phyloP scores from a whole-genome alignment of 441 rosid genomes.

The Jatropha podagrica region DNA sequence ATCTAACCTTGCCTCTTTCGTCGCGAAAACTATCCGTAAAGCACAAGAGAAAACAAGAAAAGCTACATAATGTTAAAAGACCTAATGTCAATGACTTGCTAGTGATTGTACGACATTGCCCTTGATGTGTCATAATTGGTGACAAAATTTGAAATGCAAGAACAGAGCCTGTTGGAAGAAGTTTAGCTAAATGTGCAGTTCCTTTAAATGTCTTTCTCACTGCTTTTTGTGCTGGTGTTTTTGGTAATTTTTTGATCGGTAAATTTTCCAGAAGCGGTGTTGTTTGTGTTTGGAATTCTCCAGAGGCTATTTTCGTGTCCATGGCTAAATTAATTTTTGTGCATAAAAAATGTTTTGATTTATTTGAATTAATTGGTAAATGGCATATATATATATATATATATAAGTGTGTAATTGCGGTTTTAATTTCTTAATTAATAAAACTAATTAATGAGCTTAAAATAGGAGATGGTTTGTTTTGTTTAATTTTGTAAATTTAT shows the following conservation, averaged over 20 bases:
- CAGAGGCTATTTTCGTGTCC: slow-evolving; percentile 16
- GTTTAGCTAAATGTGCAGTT: slow-evolving; percentile 49
- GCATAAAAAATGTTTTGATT: background rate
- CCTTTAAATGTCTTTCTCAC: slow-evolving; percentile 61
- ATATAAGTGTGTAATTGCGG: background rate
- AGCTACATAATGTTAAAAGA: slow-evolving; percentile 33
- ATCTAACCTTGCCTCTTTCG: slow-evolving; percentile 50
- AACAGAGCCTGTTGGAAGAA: slow-evolving; percentile 65
- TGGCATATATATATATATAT: background rate
- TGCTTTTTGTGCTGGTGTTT: slow-evolving; percentile 48
- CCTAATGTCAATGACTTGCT: slow-evolving; percentile 29
- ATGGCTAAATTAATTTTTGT: background rate
- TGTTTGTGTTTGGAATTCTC: slow-evolving; percentile 1
- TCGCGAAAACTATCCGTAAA: slow-evolving; percentile 62
- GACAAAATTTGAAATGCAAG: slow-evolving; percentile 56
- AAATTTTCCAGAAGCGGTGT: slow-evolving; percentile 27
- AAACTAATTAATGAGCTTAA: background rate
- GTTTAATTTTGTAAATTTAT: background rate
- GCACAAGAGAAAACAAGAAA: slow-evolving; percentile 44
- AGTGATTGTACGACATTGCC: slow-evolving; percentile 37
- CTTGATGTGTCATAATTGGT: slow-evolving; percentile 54
- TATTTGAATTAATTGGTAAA: background rate
- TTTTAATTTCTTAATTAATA: background rate
- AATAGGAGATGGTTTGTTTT: background rate
- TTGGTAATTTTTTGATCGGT: slow-evolving; percentile 27